A percentile compares a stretch with the other conserved stretches of the same genome.
Evolutionary conservation across 2,329 filamentous ascomycete genomes (phyloP).

Genomic region (Penicillium sp.): DNA sequence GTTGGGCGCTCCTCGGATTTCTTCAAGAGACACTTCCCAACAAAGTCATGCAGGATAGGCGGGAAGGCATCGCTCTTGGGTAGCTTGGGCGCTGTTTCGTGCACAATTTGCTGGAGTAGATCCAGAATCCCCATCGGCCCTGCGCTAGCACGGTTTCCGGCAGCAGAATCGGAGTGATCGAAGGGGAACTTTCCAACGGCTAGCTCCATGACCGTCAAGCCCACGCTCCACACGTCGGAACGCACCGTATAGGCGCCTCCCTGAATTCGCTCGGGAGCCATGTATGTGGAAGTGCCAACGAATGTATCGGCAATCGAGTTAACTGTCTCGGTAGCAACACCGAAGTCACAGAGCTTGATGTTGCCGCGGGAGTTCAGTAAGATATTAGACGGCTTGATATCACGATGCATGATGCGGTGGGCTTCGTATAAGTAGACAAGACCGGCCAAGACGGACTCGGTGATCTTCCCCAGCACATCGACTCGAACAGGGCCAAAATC

Average conservation of each 20-base stretch:
- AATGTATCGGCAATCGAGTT: conserved; percentile 99
- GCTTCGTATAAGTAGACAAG: conserved; percentile 92
- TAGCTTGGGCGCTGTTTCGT: conserved; percentile 88
- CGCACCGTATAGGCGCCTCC: conserved; percentile 97
- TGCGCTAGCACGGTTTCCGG: conserved; percentile 63
- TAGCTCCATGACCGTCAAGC: conserved; percentile 91
- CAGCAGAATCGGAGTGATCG: conserved; percentile 75
- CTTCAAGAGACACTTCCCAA: conserved; percentile 92
- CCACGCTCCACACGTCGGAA: conserved; percentile 98
- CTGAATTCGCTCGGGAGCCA: conserved; percentile 97
- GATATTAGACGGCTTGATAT: conserved; percentile 98
- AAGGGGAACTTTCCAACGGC: conserved; percentile 98
- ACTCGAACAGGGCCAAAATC: conserved; percentile 94
- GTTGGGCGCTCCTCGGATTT: conserved; percentile 85
- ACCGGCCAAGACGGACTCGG: conserved; percentile 89
- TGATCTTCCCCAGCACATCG: conserved; percentile 95
- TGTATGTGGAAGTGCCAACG: conserved; percentile 97
- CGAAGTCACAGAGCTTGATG: conserved; percentile 98
- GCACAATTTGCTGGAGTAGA: conserved; percentile 93
- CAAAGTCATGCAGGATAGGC: conserved; percentile 91
- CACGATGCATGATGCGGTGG: conserved; percentile 97
- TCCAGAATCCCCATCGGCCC: conserved; percentile 92
- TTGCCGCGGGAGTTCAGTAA: conserved; percentile 89
- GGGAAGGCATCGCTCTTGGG: conserved; percentile 98
- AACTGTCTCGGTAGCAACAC: conserved; percentile 95